Evolutionary conservation across 2,329 filamentous ascomycete species (phyloP).

Genomic region (Paecilomyces sp.): DNA sequence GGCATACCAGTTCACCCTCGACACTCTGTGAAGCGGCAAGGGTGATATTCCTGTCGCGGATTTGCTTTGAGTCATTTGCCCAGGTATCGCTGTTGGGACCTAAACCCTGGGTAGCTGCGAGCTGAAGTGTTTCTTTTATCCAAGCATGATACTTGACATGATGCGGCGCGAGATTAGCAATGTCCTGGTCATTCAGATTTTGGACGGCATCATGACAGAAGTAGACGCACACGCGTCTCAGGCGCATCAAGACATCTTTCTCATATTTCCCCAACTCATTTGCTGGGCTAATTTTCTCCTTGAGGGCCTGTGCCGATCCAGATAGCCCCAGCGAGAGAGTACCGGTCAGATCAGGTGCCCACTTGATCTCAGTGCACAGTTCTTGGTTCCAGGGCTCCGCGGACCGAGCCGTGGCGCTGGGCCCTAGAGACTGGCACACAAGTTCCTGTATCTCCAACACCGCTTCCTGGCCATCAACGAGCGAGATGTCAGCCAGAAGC

Average conservation of each 20-base stretch:
- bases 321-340: neutral
- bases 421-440: neutral
- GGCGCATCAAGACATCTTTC: neutral
- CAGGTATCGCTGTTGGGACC: neutral
- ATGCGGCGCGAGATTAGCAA: neutral
- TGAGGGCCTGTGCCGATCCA: neutral
- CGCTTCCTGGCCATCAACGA: neutral
- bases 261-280: neutral
- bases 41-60: neutral
- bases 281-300: neutral
- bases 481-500: neutral
- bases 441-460: neutral
- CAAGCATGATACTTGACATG: neutral
- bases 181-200: neutral
- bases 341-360: neutral
- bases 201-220: neutral
- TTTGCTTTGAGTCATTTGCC: neutral
- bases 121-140: neutral
- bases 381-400: neutral
- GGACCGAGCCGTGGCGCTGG: neutral
- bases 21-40: neutral
- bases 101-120: neutral
- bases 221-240: neutral
- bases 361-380: neutral
- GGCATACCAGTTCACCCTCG: neutral